Evolutionary conservation across 2,329 filamentous ascomycete species (phyloP).

Genomic region (Microcyclospora pomicola): DNA sequence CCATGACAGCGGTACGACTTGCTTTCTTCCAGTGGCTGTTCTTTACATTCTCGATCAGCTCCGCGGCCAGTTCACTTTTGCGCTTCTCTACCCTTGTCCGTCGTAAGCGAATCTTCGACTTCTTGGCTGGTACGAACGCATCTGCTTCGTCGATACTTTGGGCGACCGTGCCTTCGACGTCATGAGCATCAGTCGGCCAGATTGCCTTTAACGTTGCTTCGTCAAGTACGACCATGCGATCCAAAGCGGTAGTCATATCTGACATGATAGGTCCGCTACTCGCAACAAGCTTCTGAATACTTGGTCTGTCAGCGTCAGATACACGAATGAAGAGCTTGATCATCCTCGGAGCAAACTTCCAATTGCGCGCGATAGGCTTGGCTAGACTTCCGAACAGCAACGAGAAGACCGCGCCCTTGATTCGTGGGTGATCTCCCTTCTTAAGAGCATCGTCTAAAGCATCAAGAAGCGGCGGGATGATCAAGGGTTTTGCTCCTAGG

Average conservation of each 20-base stretch:
- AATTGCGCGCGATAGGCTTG: constrained; percentile 79
- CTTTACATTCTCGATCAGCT: constrained; percentile 64
- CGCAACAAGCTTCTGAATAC: constrained; percentile 77
- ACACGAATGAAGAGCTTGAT: constrained; percentile 84
- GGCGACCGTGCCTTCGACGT: constrained; percentile 19
- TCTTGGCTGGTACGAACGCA: constrained; percentile 48
- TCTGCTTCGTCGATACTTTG: constrained; percentile 41
- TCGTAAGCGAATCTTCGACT: constrained; percentile 60
- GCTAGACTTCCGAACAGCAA: constrained; percentile 77
- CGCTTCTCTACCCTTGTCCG: constrained; percentile 66
- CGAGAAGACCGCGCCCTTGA: constrained; percentile 90
- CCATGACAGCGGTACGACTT: constrained; percentile 75
- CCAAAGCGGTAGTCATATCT: constrained; percentile 80
- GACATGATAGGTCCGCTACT: constrained; percentile 73
- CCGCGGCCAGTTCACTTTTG: constrained; percentile 66
- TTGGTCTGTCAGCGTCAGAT: constrained; percentile 80
- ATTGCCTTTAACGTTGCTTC: constrained; percentile 56
- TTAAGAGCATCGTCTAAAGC: constrained; percentile 67
- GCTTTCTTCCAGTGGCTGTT: constrained; percentile 94
- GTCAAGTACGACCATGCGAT: constrained; percentile 73
- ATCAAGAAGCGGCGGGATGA: constrained; percentile 76
- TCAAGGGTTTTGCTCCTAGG: constrained; percentile 71
- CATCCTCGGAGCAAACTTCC: constrained; percentile 85
- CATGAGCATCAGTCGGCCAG: constrained; percentile 37
- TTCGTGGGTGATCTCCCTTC: constrained; percentile 70